Percentiles rank a stretch among this genome's conserved stretches.
Conservation (phyloP, 176 grass and related monocot genomes). For the Aegilops umbellulata region DNA sequence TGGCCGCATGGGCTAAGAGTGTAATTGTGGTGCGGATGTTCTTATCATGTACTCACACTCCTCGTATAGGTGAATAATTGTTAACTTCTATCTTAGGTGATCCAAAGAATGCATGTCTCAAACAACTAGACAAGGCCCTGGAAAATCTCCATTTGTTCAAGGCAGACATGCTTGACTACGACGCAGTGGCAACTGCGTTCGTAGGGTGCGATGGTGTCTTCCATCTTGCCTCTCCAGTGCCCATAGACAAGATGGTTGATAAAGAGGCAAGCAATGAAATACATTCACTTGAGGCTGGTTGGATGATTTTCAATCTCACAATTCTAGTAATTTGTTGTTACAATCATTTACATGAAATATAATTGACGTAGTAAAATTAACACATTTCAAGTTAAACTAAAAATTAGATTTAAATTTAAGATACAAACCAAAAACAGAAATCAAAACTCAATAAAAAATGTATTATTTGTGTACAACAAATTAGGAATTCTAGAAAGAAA, state of each 20-base stretch:
- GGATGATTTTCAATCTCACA: background rate
- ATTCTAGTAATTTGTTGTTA: no score
- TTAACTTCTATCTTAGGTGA: background rate
- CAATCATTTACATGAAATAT: background rate
- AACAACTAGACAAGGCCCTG: conserved; percentile 30
- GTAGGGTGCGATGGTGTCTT: conserved; percentile 47
- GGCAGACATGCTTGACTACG: conserved; percentile 46
- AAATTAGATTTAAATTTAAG: background rate
- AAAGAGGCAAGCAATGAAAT: conserved; percentile 17
- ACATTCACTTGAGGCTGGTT: background rate
- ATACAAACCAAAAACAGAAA: background rate
- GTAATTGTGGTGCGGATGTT: background rate
- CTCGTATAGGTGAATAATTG: background rate
- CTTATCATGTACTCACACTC: background rate
- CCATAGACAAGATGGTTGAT: conserved; percentile 10
- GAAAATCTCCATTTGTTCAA: conserved; percentile 46
- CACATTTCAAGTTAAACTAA: background rate
- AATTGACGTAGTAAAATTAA: background rate
- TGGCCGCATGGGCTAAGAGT: background rate
- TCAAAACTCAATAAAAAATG: background rate
- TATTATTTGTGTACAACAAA: background rate
- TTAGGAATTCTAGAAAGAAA: background rate
- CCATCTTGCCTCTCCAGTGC: conserved; percentile 52
- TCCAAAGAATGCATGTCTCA: conserved; percentile 40
- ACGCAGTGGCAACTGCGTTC: conserved; percentile 31